Conservation (phyloP, 2,329 filamentous ascomycete species). For the Drechmeria coniospora region DNA sequence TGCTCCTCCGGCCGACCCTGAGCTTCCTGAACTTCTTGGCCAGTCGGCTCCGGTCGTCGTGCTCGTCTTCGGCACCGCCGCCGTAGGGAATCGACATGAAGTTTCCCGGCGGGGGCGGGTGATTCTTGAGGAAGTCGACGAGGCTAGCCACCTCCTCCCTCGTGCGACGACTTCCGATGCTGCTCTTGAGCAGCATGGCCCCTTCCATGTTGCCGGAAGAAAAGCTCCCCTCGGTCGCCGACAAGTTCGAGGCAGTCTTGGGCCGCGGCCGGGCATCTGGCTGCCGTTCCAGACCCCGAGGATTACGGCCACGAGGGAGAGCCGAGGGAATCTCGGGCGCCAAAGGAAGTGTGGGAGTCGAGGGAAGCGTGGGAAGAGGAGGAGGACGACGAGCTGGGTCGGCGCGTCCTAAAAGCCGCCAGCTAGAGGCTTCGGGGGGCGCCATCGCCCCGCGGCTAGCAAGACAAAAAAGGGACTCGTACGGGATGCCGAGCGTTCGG, state of each 20-base stretch:
- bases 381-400: too few species aligned
- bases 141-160: conserved; percentile 19
- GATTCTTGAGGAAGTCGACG: conserved; percentile 33
- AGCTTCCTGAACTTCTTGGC: conserved; percentile 25
- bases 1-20: conserved; percentile 22
- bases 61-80: conserved; percentile 13
- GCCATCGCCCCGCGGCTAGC: too few species aligned
- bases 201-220: conserved; percentile 3
- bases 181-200: conserved; percentile 2
- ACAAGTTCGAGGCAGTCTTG: not conserved
- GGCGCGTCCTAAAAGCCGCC: too few species aligned
- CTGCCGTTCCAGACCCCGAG: too few species aligned
- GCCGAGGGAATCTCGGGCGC: too few species aligned
- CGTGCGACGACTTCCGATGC: conserved; percentile 6
- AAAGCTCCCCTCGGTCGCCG: not conserved
- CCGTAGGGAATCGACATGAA: conserved; percentile 30
- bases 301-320: conserved; percentile 2
- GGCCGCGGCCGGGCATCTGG: too few species aligned
- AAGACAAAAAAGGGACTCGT: too few species aligned
- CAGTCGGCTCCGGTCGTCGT: conserved; percentile 22
- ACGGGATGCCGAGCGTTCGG: too few species aligned
- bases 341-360: too few species aligned
- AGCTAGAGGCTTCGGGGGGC: too few species aligned
- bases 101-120: conserved; percentile 32
- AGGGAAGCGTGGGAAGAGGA: too few species aligned